Conservation (phyloP, 1,139 yeast genomes). For the Hanseniaspora sp. region DNA sequence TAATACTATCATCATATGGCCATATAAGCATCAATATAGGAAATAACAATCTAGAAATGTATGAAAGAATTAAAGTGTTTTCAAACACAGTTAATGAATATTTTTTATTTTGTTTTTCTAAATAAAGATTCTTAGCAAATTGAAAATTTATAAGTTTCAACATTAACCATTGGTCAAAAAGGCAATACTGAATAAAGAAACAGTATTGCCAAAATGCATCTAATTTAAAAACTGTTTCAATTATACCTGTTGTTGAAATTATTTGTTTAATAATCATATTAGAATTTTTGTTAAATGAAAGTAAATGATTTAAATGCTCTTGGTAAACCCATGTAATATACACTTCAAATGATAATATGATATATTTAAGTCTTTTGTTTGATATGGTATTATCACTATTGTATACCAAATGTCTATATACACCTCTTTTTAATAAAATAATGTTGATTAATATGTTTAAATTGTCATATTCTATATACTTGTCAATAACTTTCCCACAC, state of each 20-base stretch:
- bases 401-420: constrained; percentile 78
- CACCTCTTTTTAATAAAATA: constrained; percentile 72
- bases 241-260: constrained; percentile 19
- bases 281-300: constrained; percentile 6
- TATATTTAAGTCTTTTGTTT: constrained; percentile 35
- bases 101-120: constrained; percentile 17
- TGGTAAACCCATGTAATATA: constrained; percentile 87
- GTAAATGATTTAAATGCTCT: constrained; percentile 35
- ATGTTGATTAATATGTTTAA: constrained; percentile 77
- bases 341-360: constrained; percentile 75
- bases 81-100: constrained; percentile 34
- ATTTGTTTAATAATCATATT: not conserved
- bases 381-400: constrained; percentile 33
- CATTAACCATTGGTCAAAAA: constrained; percentile 46
- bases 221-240: constrained; percentile 35
- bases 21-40: constrained; percentile 94
- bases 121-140: constrained; percentile 37
- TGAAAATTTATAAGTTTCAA: constrained; percentile 42
- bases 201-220: constrained; percentile 51
- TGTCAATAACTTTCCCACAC: constrained; percentile 72
- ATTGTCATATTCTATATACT: constrained; percentile 81
- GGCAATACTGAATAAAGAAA: constrained; percentile 52
- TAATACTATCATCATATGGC: constrained; percentile 66
- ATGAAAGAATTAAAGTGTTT: constrained; percentile 60
- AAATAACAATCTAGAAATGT: constrained; percentile 58